Base-by-base conservation (phyloP, 2,329 filamentous ascomycete genomes). In the Coniochaeta sp. region DNA sequence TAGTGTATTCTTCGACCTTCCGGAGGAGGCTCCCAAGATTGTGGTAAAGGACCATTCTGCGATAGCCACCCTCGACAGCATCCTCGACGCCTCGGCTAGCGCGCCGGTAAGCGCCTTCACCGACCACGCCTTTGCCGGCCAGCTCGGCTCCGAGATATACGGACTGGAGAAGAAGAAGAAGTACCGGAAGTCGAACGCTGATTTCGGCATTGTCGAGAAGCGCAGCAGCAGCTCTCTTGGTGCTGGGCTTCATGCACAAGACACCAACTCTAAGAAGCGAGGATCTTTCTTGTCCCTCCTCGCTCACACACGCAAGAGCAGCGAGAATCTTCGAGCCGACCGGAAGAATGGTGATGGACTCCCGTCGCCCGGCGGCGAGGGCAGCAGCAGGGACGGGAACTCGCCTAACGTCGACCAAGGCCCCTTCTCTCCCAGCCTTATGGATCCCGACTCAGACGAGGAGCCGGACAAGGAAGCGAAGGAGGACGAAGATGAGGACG, bases 61-160 rank as follows among this genome's bases (percentile, higher is more conserved):
- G 10, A 89, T 91, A 64, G 86, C 82, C 38, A 96, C 92, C 0
- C 78, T 99, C 7, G 91, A 99, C 58, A 91, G 84, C 64, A 95
- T 99, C 50, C 78, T 99, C 14, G 87, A 96, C 63, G 94, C 92
- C 7, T 94, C 92, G 3, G 88, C 89, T 3, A 81, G 79, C 54
- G 92, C 94, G 0, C 94, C 94, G 1, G 91, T 96, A 27, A 89
- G 78, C 58, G 92, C 91, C 24, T 97, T 97, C 61, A 95, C 88
- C 0, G 90, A 96, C 62, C 91, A 96, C 65, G 82, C 86, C 0
- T 91, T 88, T 62, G 87, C 85, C 26, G 91, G 91, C 4, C 82
- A 83, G 56, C 74, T 91, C 10, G 87, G 90, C 22, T 67, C 79
- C 4, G 87, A 92, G 60, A 80, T 91, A 0, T 95, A 94, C 63